phyloP scores from a whole-genome alignment of 768 basidiomycete genomes.

The Ramaria sp. region DNA sequence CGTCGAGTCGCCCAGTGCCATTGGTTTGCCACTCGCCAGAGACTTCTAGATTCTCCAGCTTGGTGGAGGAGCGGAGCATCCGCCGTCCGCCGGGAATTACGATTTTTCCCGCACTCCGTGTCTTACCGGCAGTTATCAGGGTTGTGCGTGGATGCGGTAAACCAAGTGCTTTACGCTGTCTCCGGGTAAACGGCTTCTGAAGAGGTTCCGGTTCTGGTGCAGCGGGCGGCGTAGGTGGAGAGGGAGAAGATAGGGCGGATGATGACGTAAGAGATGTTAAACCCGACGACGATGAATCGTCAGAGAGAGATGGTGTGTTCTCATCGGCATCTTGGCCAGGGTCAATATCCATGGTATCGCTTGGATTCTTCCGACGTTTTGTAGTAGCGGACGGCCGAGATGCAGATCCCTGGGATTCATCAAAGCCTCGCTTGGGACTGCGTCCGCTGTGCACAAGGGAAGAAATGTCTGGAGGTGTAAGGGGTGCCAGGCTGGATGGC shows the following conservation, averaged over 20 bases:
- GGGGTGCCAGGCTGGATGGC: neutral
- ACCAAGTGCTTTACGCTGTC: slow-evolving; percentile 60
- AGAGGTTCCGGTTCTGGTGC: slow-evolving; percentile 17
- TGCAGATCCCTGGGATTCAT: slow-evolving; percentile 35
- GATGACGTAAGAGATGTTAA: slow-evolving; percentile 19
- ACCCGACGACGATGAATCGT: slow-evolving; percentile 19
- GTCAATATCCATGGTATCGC: slow-evolving; percentile 20
- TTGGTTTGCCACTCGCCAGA: slow-evolving; percentile 51
- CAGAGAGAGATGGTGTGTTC: slow-evolving; percentile 34
- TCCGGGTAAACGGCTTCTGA: slow-evolving; percentile 43
- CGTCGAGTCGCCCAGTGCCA: slow-evolving; percentile 63
- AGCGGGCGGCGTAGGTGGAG: slow-evolving; percentile 15
- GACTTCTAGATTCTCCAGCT: slow-evolving; percentile 17
- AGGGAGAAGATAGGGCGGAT: slow-evolving; percentile 27
- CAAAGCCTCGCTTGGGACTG: slow-evolving; percentile 46
- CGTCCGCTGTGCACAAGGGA: neutral
- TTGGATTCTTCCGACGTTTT: slow-evolving; percentile 2
- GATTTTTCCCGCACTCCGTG: slow-evolving; percentile 41
- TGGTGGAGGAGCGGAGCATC: slow-evolving; percentile 13
- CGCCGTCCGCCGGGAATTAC: slow-evolving; percentile 52
- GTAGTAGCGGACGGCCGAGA: slow-evolving; percentile 7
- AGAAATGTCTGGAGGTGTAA: neutral
- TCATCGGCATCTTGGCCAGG: slow-evolving; percentile 16
- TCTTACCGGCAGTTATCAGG: neutral
- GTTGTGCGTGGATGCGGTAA: slow-evolving; percentile 37